Conservation (phyloP, 2,329 filamentous ascomycete genomes). For the Colletotrichum euphorbiae region DNA sequence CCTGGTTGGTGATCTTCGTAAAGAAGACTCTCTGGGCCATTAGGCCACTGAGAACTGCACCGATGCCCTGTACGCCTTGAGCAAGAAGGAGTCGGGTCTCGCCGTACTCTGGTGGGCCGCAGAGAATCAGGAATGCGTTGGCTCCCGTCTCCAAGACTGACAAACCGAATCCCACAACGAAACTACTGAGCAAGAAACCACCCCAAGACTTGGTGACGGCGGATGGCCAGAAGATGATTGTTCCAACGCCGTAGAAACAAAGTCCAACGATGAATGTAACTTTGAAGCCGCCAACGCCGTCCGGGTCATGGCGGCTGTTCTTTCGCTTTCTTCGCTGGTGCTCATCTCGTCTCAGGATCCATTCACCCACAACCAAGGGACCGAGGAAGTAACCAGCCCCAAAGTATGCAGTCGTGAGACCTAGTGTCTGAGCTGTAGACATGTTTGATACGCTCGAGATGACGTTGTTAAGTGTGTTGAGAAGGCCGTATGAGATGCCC, state of each 20-base stretch:
- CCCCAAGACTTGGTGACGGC: conserved; percentile 79
- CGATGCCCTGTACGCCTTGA: conserved; percentile 81
- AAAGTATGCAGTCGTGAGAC: conserved; percentile 78
- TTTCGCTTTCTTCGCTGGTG: conserved; percentile 60
- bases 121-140: conserved; percentile 79
- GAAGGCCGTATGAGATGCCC: conserved; percentile 89
- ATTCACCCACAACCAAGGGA: conserved; percentile 75
- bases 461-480: conserved; percentile 82
- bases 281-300: conserved; percentile 75
- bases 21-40: conserved; percentile 83
- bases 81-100: conserved; percentile 81
- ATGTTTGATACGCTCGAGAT: conserved; percentile 73
- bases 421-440: conserved; percentile 71
- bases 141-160: conserved; percentile 83
- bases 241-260: conserved; percentile 78
- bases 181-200: conserved; percentile 79
- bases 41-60: conserved; percentile 77
- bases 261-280: conserved; percentile 83
- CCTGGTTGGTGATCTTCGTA: conserved; percentile 60
- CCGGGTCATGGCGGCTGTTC: conserved; percentile 49
- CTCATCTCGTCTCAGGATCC: conserved; percentile 76
- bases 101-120: conserved; percentile 78
- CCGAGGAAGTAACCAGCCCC: conserved; percentile 77
- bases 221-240: conserved; percentile 89
- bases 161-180: conserved; percentile 82